Conservation (phyloP, 192 early-diverging fungal species). For the Piromyces finnis region DNA sequence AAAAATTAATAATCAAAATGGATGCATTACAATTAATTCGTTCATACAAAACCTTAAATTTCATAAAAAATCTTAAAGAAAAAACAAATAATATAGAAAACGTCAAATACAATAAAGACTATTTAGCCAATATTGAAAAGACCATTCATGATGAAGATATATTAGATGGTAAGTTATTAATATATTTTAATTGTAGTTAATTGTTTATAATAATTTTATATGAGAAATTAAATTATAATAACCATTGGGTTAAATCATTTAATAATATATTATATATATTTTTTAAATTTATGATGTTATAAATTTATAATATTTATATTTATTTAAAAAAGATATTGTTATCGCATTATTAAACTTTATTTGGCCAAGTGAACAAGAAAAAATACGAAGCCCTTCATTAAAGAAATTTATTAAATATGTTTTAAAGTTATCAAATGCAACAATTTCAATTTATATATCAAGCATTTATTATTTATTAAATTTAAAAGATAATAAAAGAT, state of each 20-base stretch:
- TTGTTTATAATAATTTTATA: too few relatives aligned
- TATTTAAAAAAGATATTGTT: neutral
- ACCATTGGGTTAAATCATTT: too few relatives aligned
- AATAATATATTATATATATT: neutral
- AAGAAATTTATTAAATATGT: neutral
- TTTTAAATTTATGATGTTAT: neutral
- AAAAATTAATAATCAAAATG: too few relatives aligned
- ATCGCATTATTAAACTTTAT: neutral
- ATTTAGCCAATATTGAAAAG: neutral
- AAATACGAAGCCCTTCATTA: neutral
- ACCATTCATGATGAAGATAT: neutral
- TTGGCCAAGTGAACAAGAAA: neutral
- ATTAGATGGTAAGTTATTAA: neutral
- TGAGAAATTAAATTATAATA: too few relatives aligned
- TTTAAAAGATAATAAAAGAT: neutral
- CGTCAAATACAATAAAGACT: neutral
- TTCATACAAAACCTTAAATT: neutral
- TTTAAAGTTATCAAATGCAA: neutral
- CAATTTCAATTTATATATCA: neutral
- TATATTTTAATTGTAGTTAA: too few relatives aligned
- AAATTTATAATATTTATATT: neutral
- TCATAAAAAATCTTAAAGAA: neutral
- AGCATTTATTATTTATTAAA: neutral
- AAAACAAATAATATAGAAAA: neutral
- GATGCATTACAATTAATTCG: neutral